phyloP scores from a whole-genome alignment of 2,329 filamentous ascomycete genomes.

The Neonectria magnoliae region DNA sequence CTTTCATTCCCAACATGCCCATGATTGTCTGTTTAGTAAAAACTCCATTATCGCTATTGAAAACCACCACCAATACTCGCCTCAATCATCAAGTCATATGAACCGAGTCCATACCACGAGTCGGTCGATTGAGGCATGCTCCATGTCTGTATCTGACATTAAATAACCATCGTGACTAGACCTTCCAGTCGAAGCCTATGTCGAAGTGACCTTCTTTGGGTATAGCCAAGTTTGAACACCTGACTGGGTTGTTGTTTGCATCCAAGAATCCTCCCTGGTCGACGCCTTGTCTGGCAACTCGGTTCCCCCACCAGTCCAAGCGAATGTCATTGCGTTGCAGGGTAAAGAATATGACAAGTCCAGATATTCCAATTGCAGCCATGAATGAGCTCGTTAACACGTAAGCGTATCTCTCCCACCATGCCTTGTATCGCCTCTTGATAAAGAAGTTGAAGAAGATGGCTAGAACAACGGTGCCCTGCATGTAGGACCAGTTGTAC shows the following conservation, averaged over 20 bases:
- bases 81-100: background rate
- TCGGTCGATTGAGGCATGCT: background rate
- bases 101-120: background rate
- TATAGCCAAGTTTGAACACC: conserved; percentile 36
- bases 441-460: conserved; percentile 42
- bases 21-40: no score
- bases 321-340: conserved; percentile 32
- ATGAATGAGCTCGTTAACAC: conserved; percentile 41
- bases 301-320: conserved; percentile 41
- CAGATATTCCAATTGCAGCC: conserved; percentile 42
- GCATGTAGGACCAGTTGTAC: conserved; percentile 42
- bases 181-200: conserved; percentile 30
- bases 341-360: conserved; percentile 41
- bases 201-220: conserved; percentile 33
- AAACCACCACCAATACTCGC: background rate
- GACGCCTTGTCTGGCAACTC: conserved; percentile 31
- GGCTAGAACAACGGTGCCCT: conserved; percentile 34
- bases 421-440: conserved; percentile 36
- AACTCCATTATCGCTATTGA: no score
- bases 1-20: no score
- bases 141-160: background rate
- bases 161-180: conserved; percentile 5
- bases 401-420: conserved; percentile 45
- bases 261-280: conserved; percentile 34
- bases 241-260: conserved; percentile 14